These are phyloP conservation scores for Fraxinus albicans DNA, from an alignment of 305 asterid species.

Conservation along the genomic window DNA sequence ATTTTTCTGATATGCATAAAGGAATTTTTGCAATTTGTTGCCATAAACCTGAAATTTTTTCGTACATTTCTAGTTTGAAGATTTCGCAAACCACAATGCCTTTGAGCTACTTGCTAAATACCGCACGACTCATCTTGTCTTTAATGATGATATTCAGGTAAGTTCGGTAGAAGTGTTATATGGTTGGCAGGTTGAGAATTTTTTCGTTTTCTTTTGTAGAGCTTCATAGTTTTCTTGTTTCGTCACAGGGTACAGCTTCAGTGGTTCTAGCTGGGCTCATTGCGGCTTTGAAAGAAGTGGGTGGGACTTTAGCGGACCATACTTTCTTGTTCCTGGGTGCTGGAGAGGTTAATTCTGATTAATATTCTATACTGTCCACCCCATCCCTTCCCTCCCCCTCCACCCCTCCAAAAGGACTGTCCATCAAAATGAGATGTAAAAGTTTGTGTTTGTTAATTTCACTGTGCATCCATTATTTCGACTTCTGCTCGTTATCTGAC, in stretches of 20 bases:
- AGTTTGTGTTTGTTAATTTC: neutral
- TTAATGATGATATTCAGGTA: conserved; percentile 96
- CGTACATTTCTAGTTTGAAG: conserved; percentile 61
- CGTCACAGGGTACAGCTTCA: conserved; percentile 86
- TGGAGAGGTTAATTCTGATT: conserved; percentile 69
- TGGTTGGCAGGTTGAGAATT: neutral
- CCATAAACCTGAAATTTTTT: neutral
- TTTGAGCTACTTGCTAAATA: conserved; percentile 79
- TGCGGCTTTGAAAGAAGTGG: conserved; percentile 64
- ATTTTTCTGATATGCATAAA: neutral
- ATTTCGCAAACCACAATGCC: conserved; percentile 96
- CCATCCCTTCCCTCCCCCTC: no score
- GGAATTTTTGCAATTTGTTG: neutral
- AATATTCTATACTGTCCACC: no score
- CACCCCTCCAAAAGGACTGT: no score
- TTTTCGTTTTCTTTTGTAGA: neutral
- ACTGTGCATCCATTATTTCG: conserved; percentile 2
- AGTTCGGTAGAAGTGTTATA: neutral
- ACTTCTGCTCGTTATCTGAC: conserved; percentile 5
- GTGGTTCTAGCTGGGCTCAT: conserved; percentile 90
- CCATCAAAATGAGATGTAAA: neutral
- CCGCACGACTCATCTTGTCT: conserved; percentile 87
- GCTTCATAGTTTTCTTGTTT: conserved; percentile 9
- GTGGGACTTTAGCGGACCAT: conserved; percentile 81
- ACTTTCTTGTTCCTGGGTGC: conserved; percentile 99